Evolutionary conservation across 2,329 filamentous ascomycete species (phyloP).

Genomic region (Aspergillus pseudoviridinutans): DNA sequence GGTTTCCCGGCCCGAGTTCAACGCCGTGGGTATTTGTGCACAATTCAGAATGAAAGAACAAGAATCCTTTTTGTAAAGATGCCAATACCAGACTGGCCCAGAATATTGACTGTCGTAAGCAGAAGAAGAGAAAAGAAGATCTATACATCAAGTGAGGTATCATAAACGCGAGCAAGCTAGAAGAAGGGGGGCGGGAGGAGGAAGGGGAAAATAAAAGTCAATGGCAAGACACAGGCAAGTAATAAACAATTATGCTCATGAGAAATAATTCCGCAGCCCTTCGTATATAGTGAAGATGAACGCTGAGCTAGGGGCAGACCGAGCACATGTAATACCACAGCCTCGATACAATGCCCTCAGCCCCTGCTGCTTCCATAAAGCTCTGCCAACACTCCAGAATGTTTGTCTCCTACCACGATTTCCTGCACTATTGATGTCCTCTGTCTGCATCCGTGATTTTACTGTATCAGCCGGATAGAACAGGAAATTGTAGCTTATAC

Average conservation of each 20-base stretch:
- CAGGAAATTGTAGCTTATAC: conserved; percentile 92
- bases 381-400: conserved; percentile 68
- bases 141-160: conserved; percentile 13
- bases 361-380: conserved; percentile 79
- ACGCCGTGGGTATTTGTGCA: neutral
- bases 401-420: conserved; percentile 53
- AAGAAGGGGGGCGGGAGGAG: neutral
- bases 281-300: conserved; percentile 98
- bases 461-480: conserved; percentile 98
- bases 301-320: conserved; percentile 91
- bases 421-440: conserved; percentile 51
- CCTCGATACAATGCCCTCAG: conserved; percentile 84
- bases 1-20: neutral
- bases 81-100: conserved; percentile 15
- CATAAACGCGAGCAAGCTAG: conserved; percentile 7
- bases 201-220: neutral
- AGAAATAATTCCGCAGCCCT: conserved; percentile 67
- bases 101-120: conserved; percentile 3
- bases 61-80: neutral
- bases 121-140: conserved; percentile 7
- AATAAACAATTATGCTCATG: conserved; percentile 20
- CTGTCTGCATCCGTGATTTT: conserved; percentile 95
- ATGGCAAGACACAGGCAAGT: neutral
- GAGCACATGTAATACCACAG: conserved; percentile 85
- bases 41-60: neutral